Conservation (phyloP, 139 green algal genomes). For the Chlamydomonas eustigma region DNA sequence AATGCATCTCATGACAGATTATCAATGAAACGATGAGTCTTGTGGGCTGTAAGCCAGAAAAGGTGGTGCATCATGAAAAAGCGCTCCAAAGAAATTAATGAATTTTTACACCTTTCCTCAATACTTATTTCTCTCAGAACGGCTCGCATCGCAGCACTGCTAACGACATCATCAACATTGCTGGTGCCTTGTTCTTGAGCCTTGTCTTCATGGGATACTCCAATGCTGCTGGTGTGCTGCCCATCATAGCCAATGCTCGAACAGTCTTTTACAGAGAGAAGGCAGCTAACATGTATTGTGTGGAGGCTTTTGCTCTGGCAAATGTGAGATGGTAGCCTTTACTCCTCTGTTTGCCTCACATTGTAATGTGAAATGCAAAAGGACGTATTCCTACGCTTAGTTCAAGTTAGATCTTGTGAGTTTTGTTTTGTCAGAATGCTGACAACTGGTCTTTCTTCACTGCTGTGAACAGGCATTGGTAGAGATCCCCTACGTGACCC, state of each 20-base stretch:
- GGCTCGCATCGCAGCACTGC: neutral
- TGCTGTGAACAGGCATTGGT: conserved; percentile 17
- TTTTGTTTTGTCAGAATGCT: too few relatives aligned
- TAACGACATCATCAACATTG: conserved; percentile 51
- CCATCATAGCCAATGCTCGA: conserved; percentile 13
- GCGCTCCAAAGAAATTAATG: too few relatives aligned
- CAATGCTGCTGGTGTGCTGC: conserved; percentile 26
- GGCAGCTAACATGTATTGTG: conserved; percentile 12
- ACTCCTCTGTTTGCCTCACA: too few relatives aligned
- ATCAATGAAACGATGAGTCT: too few relatives aligned
- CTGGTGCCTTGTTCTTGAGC: conserved; percentile 49
- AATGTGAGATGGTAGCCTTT: neutral
- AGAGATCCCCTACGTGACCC: conserved; percentile 40
- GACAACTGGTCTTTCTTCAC: neutral
- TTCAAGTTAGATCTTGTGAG: too few relatives aligned
- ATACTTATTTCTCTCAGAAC: too few relatives aligned
- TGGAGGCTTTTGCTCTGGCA: conserved; percentile 1
- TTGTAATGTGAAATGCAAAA: too few relatives aligned
- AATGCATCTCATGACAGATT: too few relatives aligned
- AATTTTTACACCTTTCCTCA: too few relatives aligned
- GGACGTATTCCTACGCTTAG: too few relatives aligned
- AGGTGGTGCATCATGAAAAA: too few relatives aligned
- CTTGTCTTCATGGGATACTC: conserved; percentile 37
- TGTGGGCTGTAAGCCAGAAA: too few relatives aligned
- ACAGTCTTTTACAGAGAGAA: conserved; percentile 26